Percentiles rank a stretch among this genome's conserved stretches.
phyloP scores from a whole-genome alignment of 129 eudicot genomes.

The Apium graveolens region DNA sequence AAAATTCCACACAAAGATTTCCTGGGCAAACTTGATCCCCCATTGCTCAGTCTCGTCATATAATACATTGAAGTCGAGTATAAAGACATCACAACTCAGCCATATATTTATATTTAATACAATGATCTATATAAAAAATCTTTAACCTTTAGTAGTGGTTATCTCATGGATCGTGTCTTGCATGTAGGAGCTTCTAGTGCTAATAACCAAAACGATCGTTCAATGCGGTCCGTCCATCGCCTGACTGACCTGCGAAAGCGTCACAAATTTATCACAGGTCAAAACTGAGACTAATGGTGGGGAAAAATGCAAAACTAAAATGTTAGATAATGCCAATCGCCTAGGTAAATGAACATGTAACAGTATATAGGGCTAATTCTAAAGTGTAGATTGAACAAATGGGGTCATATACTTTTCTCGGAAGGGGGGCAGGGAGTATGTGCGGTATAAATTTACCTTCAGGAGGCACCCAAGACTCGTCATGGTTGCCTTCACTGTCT shows the following conservation, averaged over 20 bases:
- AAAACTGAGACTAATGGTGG: neutral
- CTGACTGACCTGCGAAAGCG: slow-evolving; percentile 67
- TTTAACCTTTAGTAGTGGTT: neutral
- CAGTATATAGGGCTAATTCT: too few species aligned
- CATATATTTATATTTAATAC: neutral
- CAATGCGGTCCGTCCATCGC: slow-evolving; percentile 82
- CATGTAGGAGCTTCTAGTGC: neutral
- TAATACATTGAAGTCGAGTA: neutral
- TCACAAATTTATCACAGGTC: neutral
- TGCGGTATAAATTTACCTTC: slow-evolving; percentile 36
- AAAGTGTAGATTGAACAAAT: neutral
- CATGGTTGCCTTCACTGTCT: slow-evolving; percentile 28
- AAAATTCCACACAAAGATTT: neutral
- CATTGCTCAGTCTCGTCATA: neutral
- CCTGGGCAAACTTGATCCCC: neutral
- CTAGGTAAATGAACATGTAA: neutral
- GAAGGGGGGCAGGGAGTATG: neutral
- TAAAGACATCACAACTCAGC: neutral
- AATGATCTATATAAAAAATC: neutral
- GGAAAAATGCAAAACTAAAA: neutral
- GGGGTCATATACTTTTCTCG: neutral
- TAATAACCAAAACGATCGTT: slow-evolving; percentile 91
- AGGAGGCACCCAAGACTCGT: slow-evolving; percentile 93
- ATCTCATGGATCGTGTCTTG: neutral
- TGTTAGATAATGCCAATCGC: too few species aligned